A percentile compares a stretch with the other conserved stretches of the same genome.
Evolutionary conservation across 306 rosid species (phyloP).

Genomic region (Macrotyloma uniflorum): DNA sequence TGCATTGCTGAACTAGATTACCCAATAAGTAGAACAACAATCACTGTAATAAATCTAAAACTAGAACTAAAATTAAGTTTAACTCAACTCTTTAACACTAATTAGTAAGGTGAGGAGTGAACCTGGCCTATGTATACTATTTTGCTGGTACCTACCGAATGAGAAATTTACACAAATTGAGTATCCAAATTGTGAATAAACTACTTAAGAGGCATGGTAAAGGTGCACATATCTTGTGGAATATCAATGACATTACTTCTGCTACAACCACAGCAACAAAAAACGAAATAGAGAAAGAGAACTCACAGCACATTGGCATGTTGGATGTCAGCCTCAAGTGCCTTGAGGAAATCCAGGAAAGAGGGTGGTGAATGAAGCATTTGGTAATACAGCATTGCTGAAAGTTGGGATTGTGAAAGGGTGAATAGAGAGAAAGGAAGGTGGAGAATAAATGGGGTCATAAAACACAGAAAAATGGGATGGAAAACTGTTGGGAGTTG

Average conservation of each 20-base stretch:
- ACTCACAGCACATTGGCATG: slow-evolving; percentile 83
- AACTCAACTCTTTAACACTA: no score
- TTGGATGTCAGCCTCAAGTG: slow-evolving; percentile 74
- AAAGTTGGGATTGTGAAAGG: not conserved
- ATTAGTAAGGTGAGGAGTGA: no score
- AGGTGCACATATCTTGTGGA: not conserved
- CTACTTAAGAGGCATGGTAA: not conserved
- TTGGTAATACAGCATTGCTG: slow-evolving; percentile 55
- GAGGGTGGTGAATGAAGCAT: slow-evolving; percentile 59
- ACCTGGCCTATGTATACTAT: no score
- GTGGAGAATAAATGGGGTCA: slow-evolving; percentile 27
- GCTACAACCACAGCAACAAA: not conserved
- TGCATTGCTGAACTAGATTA: no score
- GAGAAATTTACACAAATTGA: not conserved
- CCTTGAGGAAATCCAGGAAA: slow-evolving; percentile 66
- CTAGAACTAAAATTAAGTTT: no score
- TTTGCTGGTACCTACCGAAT: no score
- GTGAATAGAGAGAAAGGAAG: slow-evolving; percentile 8
- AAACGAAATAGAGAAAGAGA: not conserved
- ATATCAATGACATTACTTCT: not conserved
- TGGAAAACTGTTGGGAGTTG: slow-evolving; percentile 26
- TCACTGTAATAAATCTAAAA: no score
- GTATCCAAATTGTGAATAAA: not conserved
- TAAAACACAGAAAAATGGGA: not conserved
- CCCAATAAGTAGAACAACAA: no score